phyloP scores from a whole-genome alignment of 805 yeast genomes.

The Candida nanaspora region DNA sequence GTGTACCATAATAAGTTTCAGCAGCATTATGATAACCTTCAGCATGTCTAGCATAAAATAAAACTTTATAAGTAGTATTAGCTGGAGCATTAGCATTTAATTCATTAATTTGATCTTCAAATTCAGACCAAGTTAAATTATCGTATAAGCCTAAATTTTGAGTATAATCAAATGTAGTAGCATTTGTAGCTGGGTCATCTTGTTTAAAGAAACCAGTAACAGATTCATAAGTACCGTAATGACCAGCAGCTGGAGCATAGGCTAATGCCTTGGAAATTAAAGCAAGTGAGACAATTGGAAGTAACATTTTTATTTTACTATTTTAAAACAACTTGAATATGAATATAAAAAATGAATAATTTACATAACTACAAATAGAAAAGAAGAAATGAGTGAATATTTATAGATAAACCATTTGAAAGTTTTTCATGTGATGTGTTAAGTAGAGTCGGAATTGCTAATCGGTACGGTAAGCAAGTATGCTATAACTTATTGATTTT shows the following conservation, averaged over 20 bases:
- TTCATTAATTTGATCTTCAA: constrained; percentile 21
- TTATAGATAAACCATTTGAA: no score
- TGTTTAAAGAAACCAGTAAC: constrained; percentile 40
- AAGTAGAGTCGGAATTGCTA: no score
- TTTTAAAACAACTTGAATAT: no score
- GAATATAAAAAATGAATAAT: neutral
- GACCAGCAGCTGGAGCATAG: neutral
- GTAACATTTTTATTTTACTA: neutral
- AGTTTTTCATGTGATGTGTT: no score
- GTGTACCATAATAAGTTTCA: constrained; percentile 36
- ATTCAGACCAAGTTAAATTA: constrained; percentile 27
- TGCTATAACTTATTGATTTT: no score
- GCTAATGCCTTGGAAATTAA: neutral
- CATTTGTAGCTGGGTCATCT: constrained; percentile 33
- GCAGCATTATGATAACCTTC: constrained; percentile 48
- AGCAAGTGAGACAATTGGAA: neutral
- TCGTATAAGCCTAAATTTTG: constrained; percentile 35
- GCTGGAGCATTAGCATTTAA: constrained; percentile 26
- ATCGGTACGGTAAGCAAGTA: no score
- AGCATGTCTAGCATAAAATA: constrained; percentile 46
- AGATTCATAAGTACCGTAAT: constrained; percentile 8
- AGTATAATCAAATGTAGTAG: constrained; percentile 31
- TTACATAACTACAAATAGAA: no score
- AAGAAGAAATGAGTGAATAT: neutral
- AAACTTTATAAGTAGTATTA: constrained; percentile 33